Conservation (phyloP, 1,284 basidiomycete species). For the Macrocystidia cucumis region DNA sequence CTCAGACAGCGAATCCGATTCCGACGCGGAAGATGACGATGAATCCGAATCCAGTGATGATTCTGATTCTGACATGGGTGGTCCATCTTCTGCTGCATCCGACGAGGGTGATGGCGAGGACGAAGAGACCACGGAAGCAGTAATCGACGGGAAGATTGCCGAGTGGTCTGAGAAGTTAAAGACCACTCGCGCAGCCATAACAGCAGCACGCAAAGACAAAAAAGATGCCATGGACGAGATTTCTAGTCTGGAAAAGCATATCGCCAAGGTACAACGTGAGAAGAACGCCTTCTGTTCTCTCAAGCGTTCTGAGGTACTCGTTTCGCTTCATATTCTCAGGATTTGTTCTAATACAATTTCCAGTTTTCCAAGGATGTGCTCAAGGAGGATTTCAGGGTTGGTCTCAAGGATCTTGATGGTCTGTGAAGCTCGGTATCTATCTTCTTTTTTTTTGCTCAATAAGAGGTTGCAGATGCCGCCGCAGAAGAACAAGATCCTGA, state of each 20-base stretch:
- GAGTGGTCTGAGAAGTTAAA: slow-evolving; percentile 34
- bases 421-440: slow-evolving; percentile 8
- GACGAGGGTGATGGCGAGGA: slow-evolving; percentile 20
- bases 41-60: slow-evolving; percentile 15
- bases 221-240: slow-evolving; percentile 41
- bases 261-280: slow-evolving; percentile 38
- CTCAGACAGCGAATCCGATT: slow-evolving; percentile 18
- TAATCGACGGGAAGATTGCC: slow-evolving; percentile 34
- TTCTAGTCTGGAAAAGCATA: slow-evolving; percentile 36
- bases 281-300: slow-evolving; percentile 57
- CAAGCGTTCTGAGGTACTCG: slow-evolving; percentile 45
- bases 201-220: slow-evolving; percentile 28
- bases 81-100: slow-evolving; percentile 13
- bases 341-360: slow-evolving; percentile 3
- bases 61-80: slow-evolving; percentile 15
- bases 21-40: slow-evolving; percentile 14
- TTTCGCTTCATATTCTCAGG: not conserved
- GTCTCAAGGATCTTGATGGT: slow-evolving; percentile 54
- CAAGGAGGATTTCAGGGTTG: slow-evolving; percentile 52
- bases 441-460: too few species aligned
- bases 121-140: slow-evolving; percentile 34
- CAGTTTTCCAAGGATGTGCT: slow-evolving; percentile 49
- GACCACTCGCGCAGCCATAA: slow-evolving; percentile 26
- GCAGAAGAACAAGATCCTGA: slow-evolving; percentile 50
- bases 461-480: slow-evolving; percentile 32